Conservation (phyloP, 1,284 basidiomycete species). For the Rugosomyces carneus region DNA sequence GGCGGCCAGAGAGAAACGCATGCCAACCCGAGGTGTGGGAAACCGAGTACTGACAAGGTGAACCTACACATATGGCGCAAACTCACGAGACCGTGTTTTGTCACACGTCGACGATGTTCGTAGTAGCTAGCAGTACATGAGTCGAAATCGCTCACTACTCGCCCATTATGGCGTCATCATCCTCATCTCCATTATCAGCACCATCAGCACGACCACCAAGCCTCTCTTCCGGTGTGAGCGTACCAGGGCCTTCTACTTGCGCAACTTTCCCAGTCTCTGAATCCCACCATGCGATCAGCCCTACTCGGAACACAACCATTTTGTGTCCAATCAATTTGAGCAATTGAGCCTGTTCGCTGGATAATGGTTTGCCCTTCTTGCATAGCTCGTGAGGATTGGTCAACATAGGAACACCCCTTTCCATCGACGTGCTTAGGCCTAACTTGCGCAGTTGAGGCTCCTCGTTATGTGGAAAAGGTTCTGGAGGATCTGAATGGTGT, state of each 20-base stretch:
- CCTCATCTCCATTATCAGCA: conserved; percentile 15
- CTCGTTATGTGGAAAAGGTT: conserved; percentile 93
- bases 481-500: conserved; percentile 66
- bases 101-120: neutral
- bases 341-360: conserved; percentile 81
- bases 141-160: conserved; percentile 20
- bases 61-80: conserved; percentile 1
- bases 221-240: conserved; percentile 32
- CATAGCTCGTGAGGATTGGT: conserved; percentile 81
- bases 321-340: conserved; percentile 84
- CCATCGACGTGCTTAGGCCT: conserved; percentile 82
- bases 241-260: conserved; percentile 43
- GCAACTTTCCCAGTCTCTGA: conserved; percentile 63
- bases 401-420: conserved; percentile 85
- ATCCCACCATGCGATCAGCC: conserved; percentile 71
- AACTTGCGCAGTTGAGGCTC: conserved; percentile 93
- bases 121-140: neutral
- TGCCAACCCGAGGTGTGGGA: conserved; percentile 12
- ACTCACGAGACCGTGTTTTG: conserved; percentile 10
- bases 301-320: conserved; percentile 79
- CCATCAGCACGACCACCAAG: conserved; percentile 27
- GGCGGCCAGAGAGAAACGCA: conserved; percentile 37
- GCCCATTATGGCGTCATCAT: conserved; percentile 36
- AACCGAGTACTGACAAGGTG: neutral
- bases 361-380: conserved; percentile 75